Conservation (phyloP, 148 eudicot species). For the Chenopodium formosanum region DNA sequence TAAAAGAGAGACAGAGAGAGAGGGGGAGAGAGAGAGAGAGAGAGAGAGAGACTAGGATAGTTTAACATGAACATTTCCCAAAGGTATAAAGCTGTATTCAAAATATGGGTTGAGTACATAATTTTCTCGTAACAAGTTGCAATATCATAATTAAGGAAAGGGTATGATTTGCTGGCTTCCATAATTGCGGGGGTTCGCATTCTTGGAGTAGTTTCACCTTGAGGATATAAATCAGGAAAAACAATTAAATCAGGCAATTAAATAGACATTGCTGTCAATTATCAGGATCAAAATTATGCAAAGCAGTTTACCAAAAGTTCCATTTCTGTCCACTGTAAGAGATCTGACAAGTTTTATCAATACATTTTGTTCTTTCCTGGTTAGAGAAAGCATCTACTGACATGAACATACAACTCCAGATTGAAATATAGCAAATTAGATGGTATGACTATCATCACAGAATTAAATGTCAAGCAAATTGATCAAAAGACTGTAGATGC, state of each 20-base stretch:
- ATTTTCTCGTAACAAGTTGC: too few relatives aligned
- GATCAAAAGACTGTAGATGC: not conserved
- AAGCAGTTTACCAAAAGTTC: constrained; percentile 26
- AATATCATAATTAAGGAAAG: too few relatives aligned
- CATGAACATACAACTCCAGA: constrained; percentile 9
- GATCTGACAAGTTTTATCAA: constrained; percentile 50
- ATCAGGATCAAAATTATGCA: not conserved
- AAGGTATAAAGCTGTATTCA: too few relatives aligned
- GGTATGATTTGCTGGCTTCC: constrained; percentile 53
- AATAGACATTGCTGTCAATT: not conserved
- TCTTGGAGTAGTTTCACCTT: constrained; percentile 38
- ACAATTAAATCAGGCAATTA: not conserved
- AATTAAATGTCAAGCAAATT: not conserved
- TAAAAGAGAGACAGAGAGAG: not conserved
- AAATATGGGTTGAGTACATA: too few relatives aligned
- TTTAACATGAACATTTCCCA: too few relatives aligned
- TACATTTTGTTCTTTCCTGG: constrained; percentile 76
- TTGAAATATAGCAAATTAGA: not conserved
- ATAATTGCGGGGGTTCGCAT: constrained; percentile 47
- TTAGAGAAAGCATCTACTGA: constrained; percentile 29
- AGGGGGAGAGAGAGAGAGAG: too few relatives aligned
- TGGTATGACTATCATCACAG: not conserved
- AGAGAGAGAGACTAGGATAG: too few relatives aligned
- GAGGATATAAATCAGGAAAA: not conserved
- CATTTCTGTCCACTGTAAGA: constrained; percentile 15